These are phyloP conservation scores for Danielia reshetovae DNA, from an alignment of 805 yeast genomes.

Conservation along the genomic window DNA sequence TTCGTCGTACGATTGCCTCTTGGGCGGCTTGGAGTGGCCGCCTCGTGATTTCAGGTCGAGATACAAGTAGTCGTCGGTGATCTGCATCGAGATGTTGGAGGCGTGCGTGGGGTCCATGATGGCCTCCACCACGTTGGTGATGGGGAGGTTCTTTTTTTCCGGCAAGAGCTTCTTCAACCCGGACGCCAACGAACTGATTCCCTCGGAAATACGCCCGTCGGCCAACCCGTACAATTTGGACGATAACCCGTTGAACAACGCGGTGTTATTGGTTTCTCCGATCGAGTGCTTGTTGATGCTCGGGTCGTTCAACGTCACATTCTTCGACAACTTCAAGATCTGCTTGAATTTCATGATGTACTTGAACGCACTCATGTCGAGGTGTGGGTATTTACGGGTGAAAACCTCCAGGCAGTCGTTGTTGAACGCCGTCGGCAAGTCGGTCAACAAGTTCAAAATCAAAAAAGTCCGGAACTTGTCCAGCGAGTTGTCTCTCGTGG, in stretches of 20 bases:
- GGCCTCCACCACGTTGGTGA: constrained; percentile 87
- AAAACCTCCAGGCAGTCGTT: constrained; percentile 64
- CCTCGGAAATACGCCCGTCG: constrained; percentile 80
- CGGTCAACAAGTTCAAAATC: constrained; percentile 59
- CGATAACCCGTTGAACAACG: constrained; percentile 68
- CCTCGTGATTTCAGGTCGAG: constrained; percentile 92
- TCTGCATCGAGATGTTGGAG: constrained; percentile 55
- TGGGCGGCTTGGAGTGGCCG: constrained; percentile 84
- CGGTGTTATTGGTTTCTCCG: constrained; percentile 41
- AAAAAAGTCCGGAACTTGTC: constrained; percentile 90
- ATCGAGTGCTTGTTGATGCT: constrained; percentile 25
- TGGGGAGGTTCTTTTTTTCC: constrained; percentile 80
- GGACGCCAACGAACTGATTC: constrained; percentile 83
- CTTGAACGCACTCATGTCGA: constrained; percentile 60
- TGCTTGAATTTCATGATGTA: constrained; percentile 84
- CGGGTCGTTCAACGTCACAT: constrained; percentile 17
- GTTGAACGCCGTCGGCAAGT: constrained; percentile 29
- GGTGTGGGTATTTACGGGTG: constrained; percentile 39
- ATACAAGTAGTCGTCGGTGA: constrained; percentile 86
- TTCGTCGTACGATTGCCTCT: constrained; percentile 74
- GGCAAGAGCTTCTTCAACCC: constrained; percentile 87
- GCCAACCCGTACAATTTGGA: constrained; percentile 76
- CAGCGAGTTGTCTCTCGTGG: constrained; percentile 56
- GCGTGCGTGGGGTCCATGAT: constrained; percentile 78
- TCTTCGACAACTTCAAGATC: constrained; percentile 47